A percentile compares a stretch with the other conserved stretches of the same genome.
Conservation (phyloP, 2,329 filamentous ascomycete species). For the Trichoderma hamatum region DNA sequence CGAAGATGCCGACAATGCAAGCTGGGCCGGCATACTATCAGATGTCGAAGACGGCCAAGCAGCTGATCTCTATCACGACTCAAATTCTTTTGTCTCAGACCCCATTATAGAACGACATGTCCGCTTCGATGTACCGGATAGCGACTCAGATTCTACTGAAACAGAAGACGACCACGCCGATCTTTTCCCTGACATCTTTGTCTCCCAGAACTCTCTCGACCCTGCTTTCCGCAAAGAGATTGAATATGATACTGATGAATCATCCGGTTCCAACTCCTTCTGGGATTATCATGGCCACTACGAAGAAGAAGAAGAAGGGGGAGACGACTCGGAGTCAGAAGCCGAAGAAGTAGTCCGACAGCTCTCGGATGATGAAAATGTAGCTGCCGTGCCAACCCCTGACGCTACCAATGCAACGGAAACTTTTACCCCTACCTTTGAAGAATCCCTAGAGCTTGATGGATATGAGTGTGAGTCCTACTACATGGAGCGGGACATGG, state of each 20-base stretch:
- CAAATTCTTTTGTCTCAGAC: constrained; percentile 48
- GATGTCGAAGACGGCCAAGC: constrained; percentile 49
- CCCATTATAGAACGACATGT: constrained; percentile 62
- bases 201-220: constrained; percentile 73
- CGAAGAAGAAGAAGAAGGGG: constrained; percentile 32
- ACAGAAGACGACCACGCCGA: constrained; percentile 64
- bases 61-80: constrained; percentile 48
- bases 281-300: constrained; percentile 64
- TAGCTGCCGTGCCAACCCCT: constrained; percentile 47
- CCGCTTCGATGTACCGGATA: constrained; percentile 70
- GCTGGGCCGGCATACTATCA: constrained; percentile 60
- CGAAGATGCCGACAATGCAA: constrained; percentile 48
- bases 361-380: constrained; percentile 47
- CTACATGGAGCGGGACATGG: constrained; percentile 28
- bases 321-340: constrained; percentile 49
- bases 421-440: constrained; percentile 38
- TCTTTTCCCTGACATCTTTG: constrained; percentile 77
- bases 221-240: constrained; percentile 73
- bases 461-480: constrained; percentile 63
- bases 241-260: constrained; percentile 66
- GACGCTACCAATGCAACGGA: constrained; percentile 34
- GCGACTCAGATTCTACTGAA: constrained; percentile 68
- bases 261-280: constrained; percentile 60
- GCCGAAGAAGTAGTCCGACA: constrained; percentile 45
- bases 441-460: constrained; percentile 50